Evolutionary conservation across 352 stramenopile species (phyloP).

Genomic region (Phytophthora citrophthora): DNA sequence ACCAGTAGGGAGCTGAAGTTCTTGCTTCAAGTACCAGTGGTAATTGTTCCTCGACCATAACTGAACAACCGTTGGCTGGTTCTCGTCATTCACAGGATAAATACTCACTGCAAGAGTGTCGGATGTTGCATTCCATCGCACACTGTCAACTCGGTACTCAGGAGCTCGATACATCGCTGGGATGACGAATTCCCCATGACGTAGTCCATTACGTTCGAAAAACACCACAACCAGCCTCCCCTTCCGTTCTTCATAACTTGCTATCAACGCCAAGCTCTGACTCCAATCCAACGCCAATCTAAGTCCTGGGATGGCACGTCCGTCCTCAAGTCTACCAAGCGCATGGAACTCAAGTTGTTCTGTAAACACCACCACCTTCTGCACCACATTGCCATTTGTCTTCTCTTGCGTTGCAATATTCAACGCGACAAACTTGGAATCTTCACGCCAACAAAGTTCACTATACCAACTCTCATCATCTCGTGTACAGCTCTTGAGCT

Average conservation of each 20-base stretch:
- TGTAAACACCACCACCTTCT: slow-evolving; percentile 68
- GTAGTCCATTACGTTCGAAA: slow-evolving; percentile 85
- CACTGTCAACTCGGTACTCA: slow-evolving; percentile 31
- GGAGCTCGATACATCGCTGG: slow-evolving; percentile 42
- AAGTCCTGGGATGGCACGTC: slow-evolving; percentile 54
- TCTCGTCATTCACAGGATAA: neutral
- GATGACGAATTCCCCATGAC: slow-evolving; percentile 80
- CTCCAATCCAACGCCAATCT: slow-evolving; percentile 64
- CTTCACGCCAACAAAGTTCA: slow-evolving; percentile 73
- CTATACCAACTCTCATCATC: slow-evolving; percentile 10
- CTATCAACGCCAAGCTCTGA: slow-evolving; percentile 78
- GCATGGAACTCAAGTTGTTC: slow-evolving; percentile 64
- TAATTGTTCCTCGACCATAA: slow-evolving; percentile 85
- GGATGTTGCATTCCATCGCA: slow-evolving; percentile 72
- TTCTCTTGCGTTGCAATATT: slow-evolving; percentile 46
- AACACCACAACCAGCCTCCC: slow-evolving; percentile 73
- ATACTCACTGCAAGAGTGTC: slow-evolving; percentile 74
- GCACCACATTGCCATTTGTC: slow-evolving; percentile 12
- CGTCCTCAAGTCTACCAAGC: slow-evolving; percentile 76
- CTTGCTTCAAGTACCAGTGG: slow-evolving; percentile 87
- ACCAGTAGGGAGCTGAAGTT: slow-evolving; percentile 35
- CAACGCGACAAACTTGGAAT: slow-evolving; percentile 69
- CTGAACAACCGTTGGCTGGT: slow-evolving; percentile 47
- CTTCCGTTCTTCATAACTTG: slow-evolving; percentile 64
- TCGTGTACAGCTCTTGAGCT: slow-evolving; percentile 5